Evolutionary conservation across 2,329 filamentous ascomycete species (phyloP), one percentile per base, ranked within the genome.

Genomic region (Aureobasidium uvarum): DNA sequence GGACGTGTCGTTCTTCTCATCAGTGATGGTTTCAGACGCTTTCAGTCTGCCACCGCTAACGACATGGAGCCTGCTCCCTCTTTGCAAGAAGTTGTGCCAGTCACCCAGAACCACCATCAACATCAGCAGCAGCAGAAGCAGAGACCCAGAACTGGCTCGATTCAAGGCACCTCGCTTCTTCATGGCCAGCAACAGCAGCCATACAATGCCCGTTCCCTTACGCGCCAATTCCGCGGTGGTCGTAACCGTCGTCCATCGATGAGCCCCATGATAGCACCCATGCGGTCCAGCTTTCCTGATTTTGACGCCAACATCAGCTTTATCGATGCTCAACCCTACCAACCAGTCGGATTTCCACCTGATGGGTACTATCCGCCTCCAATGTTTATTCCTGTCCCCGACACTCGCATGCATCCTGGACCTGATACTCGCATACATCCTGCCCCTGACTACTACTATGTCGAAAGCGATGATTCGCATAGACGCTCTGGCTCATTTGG

Each of bases 1-100:
- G 5, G 14, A 13, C 65, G 60, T 23, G 67, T 39, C 4, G 54
- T 70, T 23, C 46, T 51, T 25, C 38, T 66, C 48, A 69, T 71
- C 20, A 69, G 68, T 33, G 62, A 62, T 13, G 41, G 23, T 13
- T 28, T 23, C n/a, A 48, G 23, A 38, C 28, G 62, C 5, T 43
- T 25, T n/a, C 11, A 46, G 14, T 51, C 56, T 58, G 48, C 41
- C 55, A 18, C n/a, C 23, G 14, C 54, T 6, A 25, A 51, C 43
- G 43, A 11, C 39, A n/a, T 31, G n/a, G 20, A 43, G 55, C 23
- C 28, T 38, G 4, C 25, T 46, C 11, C 11, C 23, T n/a, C n/a
- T 43, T 20, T 20, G 33, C 55, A 28, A 20, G 54, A 58, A 36
- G 14, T 28, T 28, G 13, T 28, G 41, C 2, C 31, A 28, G 14